Conservation (phyloP, 345 rosid species). For the Moricandia arvensis region DNA sequence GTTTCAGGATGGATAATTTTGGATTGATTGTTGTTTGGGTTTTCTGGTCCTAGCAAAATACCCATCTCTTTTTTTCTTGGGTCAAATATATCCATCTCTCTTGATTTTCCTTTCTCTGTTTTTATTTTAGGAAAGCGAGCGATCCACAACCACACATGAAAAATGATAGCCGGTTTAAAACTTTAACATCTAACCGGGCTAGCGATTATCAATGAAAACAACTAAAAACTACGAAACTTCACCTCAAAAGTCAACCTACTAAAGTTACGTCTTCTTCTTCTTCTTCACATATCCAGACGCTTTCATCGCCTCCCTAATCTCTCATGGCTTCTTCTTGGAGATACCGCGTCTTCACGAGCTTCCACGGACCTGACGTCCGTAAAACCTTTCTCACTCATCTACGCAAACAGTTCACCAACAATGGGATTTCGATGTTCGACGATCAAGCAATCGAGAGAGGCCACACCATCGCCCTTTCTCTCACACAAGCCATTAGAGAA, state of each 20-base stretch:
- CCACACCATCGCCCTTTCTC: neutral
- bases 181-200: neutral
- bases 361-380: conserved; percentile 22
- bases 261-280: neutral
- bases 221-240: too few species aligned
- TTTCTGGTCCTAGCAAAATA: too few species aligned
- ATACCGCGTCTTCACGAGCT: neutral
- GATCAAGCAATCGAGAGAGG: conserved; percentile 13
- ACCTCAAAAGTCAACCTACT: too few species aligned
- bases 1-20: too few species aligned
- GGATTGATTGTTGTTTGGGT: too few species aligned
- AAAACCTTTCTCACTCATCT: conserved; percentile 8
- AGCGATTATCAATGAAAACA: too few species aligned
- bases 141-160: too few species aligned
- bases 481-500: neutral
- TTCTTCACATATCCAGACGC: neutral
- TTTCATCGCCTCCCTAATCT: neutral
- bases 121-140: too few species aligned
- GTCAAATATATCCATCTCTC: too few species aligned
- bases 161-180: neutral
- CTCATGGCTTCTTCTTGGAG: neutral
- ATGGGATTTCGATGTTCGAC: neutral
- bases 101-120: too few species aligned
- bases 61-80: too few species aligned
- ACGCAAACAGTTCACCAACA: neutral